Evolutionary conservation across 768 basidiomycete genomes (phyloP).

Genomic region (Lanmaoa rubissima): DNA sequence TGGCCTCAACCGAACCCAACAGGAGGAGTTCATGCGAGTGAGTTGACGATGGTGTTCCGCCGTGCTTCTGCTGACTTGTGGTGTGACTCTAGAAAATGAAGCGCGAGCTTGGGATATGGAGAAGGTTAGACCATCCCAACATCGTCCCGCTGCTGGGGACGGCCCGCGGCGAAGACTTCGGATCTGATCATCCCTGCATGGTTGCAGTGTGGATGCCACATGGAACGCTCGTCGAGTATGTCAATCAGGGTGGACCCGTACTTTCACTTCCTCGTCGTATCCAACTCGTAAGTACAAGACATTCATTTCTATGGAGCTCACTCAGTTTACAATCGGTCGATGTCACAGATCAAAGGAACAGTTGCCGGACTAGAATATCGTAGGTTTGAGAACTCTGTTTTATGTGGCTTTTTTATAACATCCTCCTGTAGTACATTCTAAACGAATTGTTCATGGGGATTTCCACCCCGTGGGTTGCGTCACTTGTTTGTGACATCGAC

Average conservation of each 20-base stretch:
- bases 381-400: background rate
- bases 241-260: background rate
- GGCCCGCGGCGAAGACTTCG: background rate
- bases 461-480: constrained; percentile 4
- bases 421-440: constrained; percentile 1
- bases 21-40: background rate
- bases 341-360: background rate
- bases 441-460: background rate
- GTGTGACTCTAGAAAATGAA: background rate
- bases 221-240: background rate
- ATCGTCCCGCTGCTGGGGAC: constrained; percentile 9
- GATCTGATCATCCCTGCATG: no score
- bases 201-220: constrained; percentile 8
- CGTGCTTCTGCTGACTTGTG: background rate
- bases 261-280: no score
- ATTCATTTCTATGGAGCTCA: no score
- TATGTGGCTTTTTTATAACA: background rate
- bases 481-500: background rate
- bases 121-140: constrained; percentile 3
- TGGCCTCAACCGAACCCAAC: background rate
- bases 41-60: background rate
- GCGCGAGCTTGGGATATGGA: constrained; percentile 11
- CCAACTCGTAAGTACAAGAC: no score
- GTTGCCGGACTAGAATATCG: constrained; percentile 1
- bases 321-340: background rate